Evolutionary conservation across 1,284 basidiomycete species (phyloP).

Genomic region (Naganishia cerealis): DNA sequence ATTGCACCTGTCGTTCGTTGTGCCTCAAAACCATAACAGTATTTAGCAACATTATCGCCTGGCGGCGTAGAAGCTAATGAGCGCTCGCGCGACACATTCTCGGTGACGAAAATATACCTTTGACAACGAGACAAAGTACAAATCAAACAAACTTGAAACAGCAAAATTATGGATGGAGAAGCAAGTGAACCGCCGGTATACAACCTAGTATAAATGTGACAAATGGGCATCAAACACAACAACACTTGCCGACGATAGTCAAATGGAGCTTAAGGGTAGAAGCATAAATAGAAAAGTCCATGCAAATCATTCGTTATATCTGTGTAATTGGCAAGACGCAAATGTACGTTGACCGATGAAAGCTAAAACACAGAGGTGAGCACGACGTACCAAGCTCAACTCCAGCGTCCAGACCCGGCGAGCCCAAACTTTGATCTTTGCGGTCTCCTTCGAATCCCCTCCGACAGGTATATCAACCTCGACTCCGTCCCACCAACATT

Average conservation of each 20-base stretch:
- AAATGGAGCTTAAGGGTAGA: background rate
- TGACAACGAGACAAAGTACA: background rate
- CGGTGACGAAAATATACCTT: too few species aligned
- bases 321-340: background rate
- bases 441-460: slow-evolving; percentile 55
- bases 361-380: background rate
- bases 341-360: background rate
- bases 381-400: slow-evolving; percentile 76
- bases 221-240: background rate
- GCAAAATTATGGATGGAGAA: background rate
- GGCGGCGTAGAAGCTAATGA: too few species aligned
- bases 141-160: background rate
- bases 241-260: background rate
- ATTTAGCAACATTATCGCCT: background rate
- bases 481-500: slow-evolving; percentile 99
- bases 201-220: background rate
- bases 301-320: background rate
- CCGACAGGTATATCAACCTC: slow-evolving; percentile 74
- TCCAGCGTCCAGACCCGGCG: slow-evolving; percentile 98
- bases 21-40: background rate
- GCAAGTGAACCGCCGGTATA: background rate
- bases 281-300: background rate
- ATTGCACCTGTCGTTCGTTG: background rate
- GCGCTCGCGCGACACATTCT: too few species aligned
- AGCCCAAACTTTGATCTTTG: slow-evolving; percentile 85